Base-by-base conservation (phyloP, 306 rosid genomes). In the Cucumis melo region DNA sequence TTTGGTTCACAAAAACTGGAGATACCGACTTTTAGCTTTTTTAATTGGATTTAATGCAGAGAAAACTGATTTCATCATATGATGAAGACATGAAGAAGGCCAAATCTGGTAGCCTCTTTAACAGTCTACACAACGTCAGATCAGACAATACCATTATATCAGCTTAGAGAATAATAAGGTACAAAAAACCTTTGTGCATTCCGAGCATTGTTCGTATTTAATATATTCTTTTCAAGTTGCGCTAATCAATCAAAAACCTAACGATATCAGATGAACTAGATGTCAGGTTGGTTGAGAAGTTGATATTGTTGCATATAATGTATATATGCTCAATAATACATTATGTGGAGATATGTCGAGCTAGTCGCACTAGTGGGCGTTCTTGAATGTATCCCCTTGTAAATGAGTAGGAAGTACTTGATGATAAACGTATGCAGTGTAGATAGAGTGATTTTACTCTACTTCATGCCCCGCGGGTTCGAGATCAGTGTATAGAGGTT, bases 71-170 rank as follows among this genome's bases (percentile, higher is more conserved):
- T 79, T 89, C 91, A 6, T 83, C 89, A 3, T 82, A 94, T 74
- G 87, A 77, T 53, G 75, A 78, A 8, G 80, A 79, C 77, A 16
- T 77, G 2, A 86, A 81, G 80, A 86, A 79, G 83, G 72, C 74
- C 17, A 89, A 82, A 86, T 75, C 83, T 7, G 83, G 72, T 67
- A 77, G 73, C 59, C 44, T 61, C 23, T 54, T 12, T 64, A 75
- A 73, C 86, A 78, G 82, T 27, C 38, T 87, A 55, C 59, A 76
- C 78, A 51, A 67, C 16, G 78, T 51, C 21, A 86, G 84, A 81
- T 82, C 94, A 44, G 85, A 81, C 78, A 88, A 82, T 80, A 87
- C 84, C 21, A 80, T 90, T 77, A 81, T 91, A 29, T 88, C 98
- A 70, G 79, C 87, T 67, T 90, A 81, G 74, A 78, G 79, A 77